A percentile compares a stretch with the other conserved stretches of the same genome.
Evolutionary conservation across 2,329 filamentous ascomycete genomes (phyloP).

Genomic region (Nemania sp.): DNA sequence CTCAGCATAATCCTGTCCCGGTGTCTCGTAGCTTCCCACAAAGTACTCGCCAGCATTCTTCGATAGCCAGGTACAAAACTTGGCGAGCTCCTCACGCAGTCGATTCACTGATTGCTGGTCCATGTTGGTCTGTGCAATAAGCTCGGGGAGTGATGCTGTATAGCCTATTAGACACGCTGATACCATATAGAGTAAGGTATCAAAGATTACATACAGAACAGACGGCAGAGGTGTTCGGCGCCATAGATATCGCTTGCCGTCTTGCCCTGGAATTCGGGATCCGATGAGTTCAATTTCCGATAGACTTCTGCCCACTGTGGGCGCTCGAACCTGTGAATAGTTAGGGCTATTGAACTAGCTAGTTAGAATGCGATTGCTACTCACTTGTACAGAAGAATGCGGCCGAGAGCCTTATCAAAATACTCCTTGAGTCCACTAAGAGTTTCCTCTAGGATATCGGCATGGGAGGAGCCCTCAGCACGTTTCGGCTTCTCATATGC

Average conservation of each 20-base stretch:
- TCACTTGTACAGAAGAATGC: conserved; percentile 82
- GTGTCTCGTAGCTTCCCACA: conserved; percentile 72
- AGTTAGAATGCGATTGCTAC: conserved; percentile 23
- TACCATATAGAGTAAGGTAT: background rate
- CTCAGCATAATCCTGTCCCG: conserved; percentile 71
- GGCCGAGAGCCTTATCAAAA: conserved; percentile 86
- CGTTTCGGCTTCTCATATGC: conserved; percentile 69
- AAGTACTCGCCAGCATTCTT: conserved; percentile 80
- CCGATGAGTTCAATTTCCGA: conserved; percentile 66
- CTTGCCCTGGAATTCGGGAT: conserved; percentile 69
- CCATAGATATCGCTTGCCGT: conserved; percentile 82
- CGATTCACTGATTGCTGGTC: conserved; percentile 87
- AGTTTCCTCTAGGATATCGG: conserved; percentile 88
- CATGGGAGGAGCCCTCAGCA: conserved; percentile 66
- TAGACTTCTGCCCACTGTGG: conserved; percentile 81
- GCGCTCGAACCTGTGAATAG: conserved; percentile 73
- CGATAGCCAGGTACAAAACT: conserved; percentile 83
- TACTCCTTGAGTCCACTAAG: conserved; percentile 86
- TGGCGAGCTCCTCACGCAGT: conserved; percentile 84
- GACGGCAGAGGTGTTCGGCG: conserved; percentile 84
- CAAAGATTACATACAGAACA: conserved; percentile 69
- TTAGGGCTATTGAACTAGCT: conserved; percentile 25
- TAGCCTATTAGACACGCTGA: conserved; percentile 18
- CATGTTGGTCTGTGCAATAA: conserved; percentile 98
- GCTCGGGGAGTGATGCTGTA: conserved; percentile 84